Evolutionary conservation across 2,329 filamentous ascomycete genomes (phyloP), one percentile per base, ranked within the genome.

Genomic region (Hypoxylon rubiginosum): DNA sequence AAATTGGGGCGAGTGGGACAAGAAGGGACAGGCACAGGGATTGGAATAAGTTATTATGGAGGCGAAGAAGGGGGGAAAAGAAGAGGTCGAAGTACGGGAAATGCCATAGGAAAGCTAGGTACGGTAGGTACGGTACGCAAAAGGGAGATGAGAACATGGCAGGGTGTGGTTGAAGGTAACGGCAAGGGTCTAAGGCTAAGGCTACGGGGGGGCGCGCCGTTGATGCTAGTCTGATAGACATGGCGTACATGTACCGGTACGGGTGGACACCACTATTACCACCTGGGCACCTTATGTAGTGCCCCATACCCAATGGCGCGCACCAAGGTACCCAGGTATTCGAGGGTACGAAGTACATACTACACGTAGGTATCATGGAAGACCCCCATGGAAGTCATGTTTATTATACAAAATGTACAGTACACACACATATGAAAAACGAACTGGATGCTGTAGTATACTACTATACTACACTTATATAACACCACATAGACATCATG

Each of bases 1-100:
- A 70, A 67, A 66, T 66, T 70, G 67, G 68, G 67, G 71, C 66
- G 62, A 72, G 58, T 69, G 68, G 64, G 66, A 68, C 68, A 67
- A 56, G 60, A 67, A 68, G 17, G n/a, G 39, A 21, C n/a, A 43
- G 8, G 58, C 71, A 70, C 71, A 72, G 69, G 68, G 68, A 70
- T 72, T 11, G 43, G 66, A 68, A 64, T 68, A 56, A 56, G 30
- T 19, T 55, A 60, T 58, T 65, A 70, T 66, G 65, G 69, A 71
- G 67, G 68, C 67, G 54, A 70, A 68, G 60, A 49, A 30, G 32
- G 8, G 8, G 8, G 28, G 8, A 30, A 5, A 7, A 30, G 36
- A 51, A 53, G 53, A 39, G 41, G 28, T 43, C 58, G 55, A 69
- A 57, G 58, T 70, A 68, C 67, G 68, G 69, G 58, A 57, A 67